Base-by-base conservation (phyloP, 2,329 filamentous ascomycete genomes). In the Fusarium redolens region DNA sequence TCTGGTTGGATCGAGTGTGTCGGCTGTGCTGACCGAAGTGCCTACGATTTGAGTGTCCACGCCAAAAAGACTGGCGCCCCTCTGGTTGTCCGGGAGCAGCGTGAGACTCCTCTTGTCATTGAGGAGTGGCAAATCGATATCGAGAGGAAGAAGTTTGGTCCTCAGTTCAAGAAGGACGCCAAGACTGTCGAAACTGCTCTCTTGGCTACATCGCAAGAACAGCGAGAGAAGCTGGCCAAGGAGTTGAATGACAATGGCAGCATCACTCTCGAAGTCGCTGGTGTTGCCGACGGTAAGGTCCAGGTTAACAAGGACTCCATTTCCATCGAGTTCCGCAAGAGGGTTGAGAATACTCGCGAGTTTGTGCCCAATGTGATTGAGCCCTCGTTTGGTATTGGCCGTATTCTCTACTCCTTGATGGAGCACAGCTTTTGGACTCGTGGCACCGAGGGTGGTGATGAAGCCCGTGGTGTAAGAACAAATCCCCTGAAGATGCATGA, bases 1-100 rank as follows among this genome's bases (percentile, higher is more conserved):
- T 95, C 95, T 79, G 96, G 96, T 81, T 99, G 96, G 96, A 93
- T 98, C 72, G 96, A 99, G 86, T 98, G 96, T 82, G 96, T 98
- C 78, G 96, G 96, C 71, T 98, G 96, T 82, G 96, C 96, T 69
- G 96, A 98, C 82, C 91, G 96, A 78, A 97, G 93, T 81, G 96
- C 96, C 25, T 99, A 97, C 82, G 96, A 99, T 83, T 83, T 98
- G 81, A 92, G 90, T 40, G 95, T 98, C 14, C 96, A 98, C 84
- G 92, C 92, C 80, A 96, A 97, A 85, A 95, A 94, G 86, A 98
- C 96, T 37, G 95, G 94, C 66, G 91, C 93, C 18, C 91, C 95
- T 45, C 88, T 99, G 28, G 87, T 96, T 54, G 96, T 98, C 44
- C 91, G 95, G 68, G 92, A 98, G 85, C 90, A 90, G 61, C 89